Percentiles rank a stretch among this genome's conserved stretches.
Evolutionary conservation across 2,329 filamentous ascomycete species (phyloP).

Genomic region (Microsporum canis): DNA sequence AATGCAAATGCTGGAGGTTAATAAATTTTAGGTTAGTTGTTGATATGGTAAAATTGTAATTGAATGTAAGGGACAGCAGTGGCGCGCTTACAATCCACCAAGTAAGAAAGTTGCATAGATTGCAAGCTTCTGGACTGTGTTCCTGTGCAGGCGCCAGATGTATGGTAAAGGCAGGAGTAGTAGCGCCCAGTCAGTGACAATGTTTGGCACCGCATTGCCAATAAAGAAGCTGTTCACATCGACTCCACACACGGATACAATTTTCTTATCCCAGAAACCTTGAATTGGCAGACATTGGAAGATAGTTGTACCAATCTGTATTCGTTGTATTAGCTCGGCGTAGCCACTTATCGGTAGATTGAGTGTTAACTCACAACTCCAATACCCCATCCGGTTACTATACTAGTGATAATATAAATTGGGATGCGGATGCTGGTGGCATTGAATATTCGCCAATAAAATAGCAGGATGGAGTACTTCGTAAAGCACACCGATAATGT

Average conservation of each 20-base stretch:
- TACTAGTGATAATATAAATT: background rate
- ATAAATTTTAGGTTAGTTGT: background rate
- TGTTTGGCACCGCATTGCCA: slow-evolving; percentile 36
- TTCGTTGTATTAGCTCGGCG: background rate
- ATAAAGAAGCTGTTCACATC: slow-evolving; percentile 30
- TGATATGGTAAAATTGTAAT: background rate
- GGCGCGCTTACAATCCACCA: slow-evolving; percentile 20
- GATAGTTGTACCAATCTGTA: slow-evolving; percentile 2
- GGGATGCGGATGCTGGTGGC: background rate
- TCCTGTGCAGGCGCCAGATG: slow-evolving; percentile 20
- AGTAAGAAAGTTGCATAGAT: slow-evolving; percentile 14
- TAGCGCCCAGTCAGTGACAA: slow-evolving; percentile 20
- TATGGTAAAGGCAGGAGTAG: slow-evolving; percentile 19
- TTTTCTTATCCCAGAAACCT: slow-evolving; percentile 8
- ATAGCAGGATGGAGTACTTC: slow-evolving; percentile 5
- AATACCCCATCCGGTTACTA: slow-evolving; percentile 6
- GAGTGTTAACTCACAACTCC: background rate
- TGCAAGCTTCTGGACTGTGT: slow-evolving; percentile 14
- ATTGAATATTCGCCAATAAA: slow-evolving; percentile 6
- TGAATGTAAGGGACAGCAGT: background rate
- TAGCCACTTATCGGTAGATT: background rate
- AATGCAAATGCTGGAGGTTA: background rate
- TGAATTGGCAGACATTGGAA: slow-evolving; percentile 6
- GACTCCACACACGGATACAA: slow-evolving; percentile 3
- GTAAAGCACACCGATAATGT: slow-evolving; percentile 1